phyloP scores from a whole-genome alignment of 352 stramenopile species.

The Aphanomyces stellatus region DNA sequence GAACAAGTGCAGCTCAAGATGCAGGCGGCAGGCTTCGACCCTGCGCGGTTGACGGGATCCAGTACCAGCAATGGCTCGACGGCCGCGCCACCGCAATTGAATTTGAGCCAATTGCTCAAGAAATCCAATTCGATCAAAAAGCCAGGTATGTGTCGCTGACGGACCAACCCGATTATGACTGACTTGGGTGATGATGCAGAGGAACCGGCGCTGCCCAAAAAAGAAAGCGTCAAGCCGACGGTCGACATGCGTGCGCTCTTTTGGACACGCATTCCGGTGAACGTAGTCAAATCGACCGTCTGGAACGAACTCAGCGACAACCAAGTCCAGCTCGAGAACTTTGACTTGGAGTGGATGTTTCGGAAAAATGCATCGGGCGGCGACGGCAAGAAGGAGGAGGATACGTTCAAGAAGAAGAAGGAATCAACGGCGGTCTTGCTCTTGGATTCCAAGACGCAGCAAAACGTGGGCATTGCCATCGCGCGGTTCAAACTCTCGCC shows the following conservation, averaged over 20 bases:
- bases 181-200: conserved; percentile 21
- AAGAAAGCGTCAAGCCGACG: conserved; percentile 76
- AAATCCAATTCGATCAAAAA: not conserved
- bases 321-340: conserved; percentile 54
- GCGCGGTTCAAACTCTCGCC: conserved; percentile 91
- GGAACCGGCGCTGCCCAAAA: conserved; percentile 73
- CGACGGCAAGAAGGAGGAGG: conserved; percentile 62
- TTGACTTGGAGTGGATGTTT: conserved; percentile 87
- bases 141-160: not conserved
- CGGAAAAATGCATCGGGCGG: conserved; percentile 78
- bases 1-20: conserved; percentile 93
- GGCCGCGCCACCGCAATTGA: not conserved
- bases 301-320: conserved; percentile 79
- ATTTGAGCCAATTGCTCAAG: conserved; percentile 7
- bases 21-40: conserved; percentile 61
- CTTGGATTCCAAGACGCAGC: conserved; percentile 93
- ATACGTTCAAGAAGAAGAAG: conserved; percentile 24
- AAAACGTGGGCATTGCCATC: conserved; percentile 98
- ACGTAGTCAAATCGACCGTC: conserved; percentile 78
- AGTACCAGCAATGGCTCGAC: not conserved
- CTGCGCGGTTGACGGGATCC: conserved; percentile 49
- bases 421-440: conserved; percentile 59
- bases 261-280: conserved; percentile 81
- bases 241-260: conserved; percentile 83
- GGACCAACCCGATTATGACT: not conserved